phyloP scores from a whole-genome alignment of 441 rosid species.

The Metrosideros polymorpha region DNA sequence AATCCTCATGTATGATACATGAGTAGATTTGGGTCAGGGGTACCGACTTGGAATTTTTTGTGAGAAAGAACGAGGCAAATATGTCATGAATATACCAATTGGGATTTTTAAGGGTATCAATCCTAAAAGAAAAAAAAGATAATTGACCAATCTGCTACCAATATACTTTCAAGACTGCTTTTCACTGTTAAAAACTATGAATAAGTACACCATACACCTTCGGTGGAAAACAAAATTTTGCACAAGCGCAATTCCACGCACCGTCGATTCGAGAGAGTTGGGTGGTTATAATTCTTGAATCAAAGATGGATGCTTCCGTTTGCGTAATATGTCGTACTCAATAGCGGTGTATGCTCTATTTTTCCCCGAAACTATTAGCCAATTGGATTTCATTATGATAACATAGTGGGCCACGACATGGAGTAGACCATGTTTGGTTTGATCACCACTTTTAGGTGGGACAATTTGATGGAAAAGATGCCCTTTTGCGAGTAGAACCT shows the following conservation, averaged over 20 bases:
- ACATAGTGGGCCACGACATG: neutral
- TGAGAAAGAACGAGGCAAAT: neutral
- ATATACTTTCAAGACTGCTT: neutral
- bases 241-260: neutral
- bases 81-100: neutral
- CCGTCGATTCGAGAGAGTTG: neutral
- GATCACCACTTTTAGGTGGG: neutral
- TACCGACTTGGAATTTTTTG: neutral
- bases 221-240: accelerated
- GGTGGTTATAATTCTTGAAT: neutral
- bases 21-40: neutral
- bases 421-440: neutral
- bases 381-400: neutral
- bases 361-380: neutral
- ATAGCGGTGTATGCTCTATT: neutral
- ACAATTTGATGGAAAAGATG: neutral
- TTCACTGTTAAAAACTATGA: neutral
- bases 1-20: neutral
- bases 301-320: neutral
- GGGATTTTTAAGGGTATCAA: neutral
- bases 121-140: neutral
- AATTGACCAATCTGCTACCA: neutral
- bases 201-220: neutral
- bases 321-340: neutral
- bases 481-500: neutral